Conservation (phyloP, 129 eudicot species). For the Flaveria ramosissima region DNA sequence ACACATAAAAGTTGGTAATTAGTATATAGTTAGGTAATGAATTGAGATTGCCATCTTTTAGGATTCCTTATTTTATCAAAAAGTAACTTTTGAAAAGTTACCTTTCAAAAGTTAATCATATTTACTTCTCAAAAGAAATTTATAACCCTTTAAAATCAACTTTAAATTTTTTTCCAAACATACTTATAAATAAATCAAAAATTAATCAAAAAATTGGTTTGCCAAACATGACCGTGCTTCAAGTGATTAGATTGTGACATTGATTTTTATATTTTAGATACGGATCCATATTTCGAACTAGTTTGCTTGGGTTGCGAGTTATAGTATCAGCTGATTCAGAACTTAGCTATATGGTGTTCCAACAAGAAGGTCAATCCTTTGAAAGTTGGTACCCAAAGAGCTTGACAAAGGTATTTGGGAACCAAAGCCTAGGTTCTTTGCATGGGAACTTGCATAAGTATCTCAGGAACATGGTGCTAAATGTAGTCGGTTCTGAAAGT, state of each 20-base stretch:
- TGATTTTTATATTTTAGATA: conserved; percentile 44
- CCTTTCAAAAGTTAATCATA: too few species aligned
- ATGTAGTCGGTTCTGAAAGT: conserved; percentile 68
- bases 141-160: too few species aligned
- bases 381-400: conserved; percentile 82
- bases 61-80: too few species aligned
- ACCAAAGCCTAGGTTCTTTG: conserved; percentile 65
- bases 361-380: conserved; percentile 63
- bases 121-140: too few species aligned
- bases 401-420: conserved; percentile 64
- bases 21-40: too few species aligned
- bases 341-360: conserved; percentile 63
- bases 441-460: conserved; percentile 82
- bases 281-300: conserved; percentile 75
- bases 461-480: conserved; percentile 77
- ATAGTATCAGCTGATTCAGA: conserved; percentile 74
- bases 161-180: too few species aligned
- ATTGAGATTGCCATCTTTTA: too few species aligned
- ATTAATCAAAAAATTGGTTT: too few species aligned
- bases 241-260: conserved; percentile 7
- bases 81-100: too few species aligned
- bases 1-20: too few species aligned
- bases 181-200: too few species aligned
- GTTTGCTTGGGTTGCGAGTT: conserved; percentile 61
- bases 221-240: neutral